These are phyloP conservation scores for Sporothrix luriei DNA, from an alignment of 2,329 filamentous ascomycete species.

Conservation along the genomic window DNA sequence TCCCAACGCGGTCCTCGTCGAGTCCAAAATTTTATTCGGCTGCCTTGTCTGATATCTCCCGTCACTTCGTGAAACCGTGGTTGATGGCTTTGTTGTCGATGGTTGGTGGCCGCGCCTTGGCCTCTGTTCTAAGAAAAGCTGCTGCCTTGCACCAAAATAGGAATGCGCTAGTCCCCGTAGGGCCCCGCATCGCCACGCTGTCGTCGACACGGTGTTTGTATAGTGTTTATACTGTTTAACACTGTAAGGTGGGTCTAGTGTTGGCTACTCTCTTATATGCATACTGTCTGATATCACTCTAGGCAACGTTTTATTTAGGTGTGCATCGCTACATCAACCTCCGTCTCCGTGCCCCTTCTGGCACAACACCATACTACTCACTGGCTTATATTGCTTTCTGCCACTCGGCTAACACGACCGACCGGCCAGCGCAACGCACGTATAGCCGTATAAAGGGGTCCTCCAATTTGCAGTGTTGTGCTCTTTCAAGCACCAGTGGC, in stretches of 20 bases:
- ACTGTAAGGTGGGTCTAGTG: not conserved
- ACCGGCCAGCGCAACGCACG: not conserved
- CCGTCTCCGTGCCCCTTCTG: conserved; percentile 22
- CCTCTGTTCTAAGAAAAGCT: conserved; percentile 22
- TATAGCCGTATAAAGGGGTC: conserved; percentile 20
- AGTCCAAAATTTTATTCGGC: conserved; percentile 24
- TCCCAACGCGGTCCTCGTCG: not conserved
- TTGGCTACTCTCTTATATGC: not conserved
- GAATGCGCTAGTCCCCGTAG: not conserved
- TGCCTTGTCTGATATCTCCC: conserved; percentile 15
- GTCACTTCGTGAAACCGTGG: not conserved
- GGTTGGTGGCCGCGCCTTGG: conserved; percentile 8
- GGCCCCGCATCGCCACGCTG: conserved; percentile 21
- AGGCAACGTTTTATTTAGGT: conserved; percentile 7
- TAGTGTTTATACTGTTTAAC: not conserved
- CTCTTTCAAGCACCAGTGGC: not conserved
- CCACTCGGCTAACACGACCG: conserved; percentile 13
- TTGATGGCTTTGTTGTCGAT: not conserved
- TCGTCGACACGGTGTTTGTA: not conserved
- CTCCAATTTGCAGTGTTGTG: not conserved
- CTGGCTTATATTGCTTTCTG: conserved; percentile 8
- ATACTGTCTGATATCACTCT: not conserved
- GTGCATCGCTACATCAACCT: not conserved
- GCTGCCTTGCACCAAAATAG: conserved; percentile 25
- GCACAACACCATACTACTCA: not conserved